These are phyloP conservation scores for Prunus davidiana DNA, from an alignment of 306 rosid genomes.

Conservation along the genomic window DNA sequence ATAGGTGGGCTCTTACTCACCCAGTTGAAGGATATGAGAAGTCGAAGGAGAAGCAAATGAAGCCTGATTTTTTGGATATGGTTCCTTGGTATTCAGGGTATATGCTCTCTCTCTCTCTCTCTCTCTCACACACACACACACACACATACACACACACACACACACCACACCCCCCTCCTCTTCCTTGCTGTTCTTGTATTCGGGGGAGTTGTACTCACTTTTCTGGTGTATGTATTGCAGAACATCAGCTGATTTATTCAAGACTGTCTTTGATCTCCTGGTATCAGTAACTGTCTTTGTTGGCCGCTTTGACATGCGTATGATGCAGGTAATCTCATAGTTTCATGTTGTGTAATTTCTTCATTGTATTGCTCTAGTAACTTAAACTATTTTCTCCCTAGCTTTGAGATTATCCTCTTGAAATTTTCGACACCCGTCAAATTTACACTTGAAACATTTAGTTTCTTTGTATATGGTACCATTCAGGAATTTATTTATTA, in stretches of 20 bases:
- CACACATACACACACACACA: too few relatives aligned
- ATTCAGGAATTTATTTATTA: too few relatives aligned
- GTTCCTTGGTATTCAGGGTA: conserved; percentile 99
- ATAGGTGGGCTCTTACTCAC: conserved; percentile 97
- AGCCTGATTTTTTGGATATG: conserved; percentile 92
- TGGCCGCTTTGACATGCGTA: conserved; percentile 99
- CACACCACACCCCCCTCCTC: neutral
- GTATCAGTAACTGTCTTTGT: conserved; percentile 97
- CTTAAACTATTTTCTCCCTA: neutral
- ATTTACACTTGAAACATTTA: too few relatives aligned
- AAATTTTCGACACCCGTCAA: too few relatives aligned
- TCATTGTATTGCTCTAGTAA: neutral
- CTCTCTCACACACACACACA: neutral
- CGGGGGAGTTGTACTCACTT: conserved; percentile 19
- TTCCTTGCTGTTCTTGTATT: neutral
- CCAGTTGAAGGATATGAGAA: conserved; percentile 79
- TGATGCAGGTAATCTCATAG: conserved; percentile 77
- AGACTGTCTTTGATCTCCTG: conserved; percentile 93
- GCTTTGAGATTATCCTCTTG: neutral
- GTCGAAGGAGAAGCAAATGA: conserved; percentile 86
- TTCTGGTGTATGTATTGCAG: conserved; percentile 50
- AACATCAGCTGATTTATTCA: conserved; percentile 98
- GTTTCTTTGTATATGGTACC: too few relatives aligned
- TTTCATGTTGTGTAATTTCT: neutral
- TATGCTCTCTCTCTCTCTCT: conserved; percentile 10